Evolutionary conservation across 2,329 filamentous ascomycete genomes (phyloP).

Genomic region (Reticulascus tulasneorum): DNA sequence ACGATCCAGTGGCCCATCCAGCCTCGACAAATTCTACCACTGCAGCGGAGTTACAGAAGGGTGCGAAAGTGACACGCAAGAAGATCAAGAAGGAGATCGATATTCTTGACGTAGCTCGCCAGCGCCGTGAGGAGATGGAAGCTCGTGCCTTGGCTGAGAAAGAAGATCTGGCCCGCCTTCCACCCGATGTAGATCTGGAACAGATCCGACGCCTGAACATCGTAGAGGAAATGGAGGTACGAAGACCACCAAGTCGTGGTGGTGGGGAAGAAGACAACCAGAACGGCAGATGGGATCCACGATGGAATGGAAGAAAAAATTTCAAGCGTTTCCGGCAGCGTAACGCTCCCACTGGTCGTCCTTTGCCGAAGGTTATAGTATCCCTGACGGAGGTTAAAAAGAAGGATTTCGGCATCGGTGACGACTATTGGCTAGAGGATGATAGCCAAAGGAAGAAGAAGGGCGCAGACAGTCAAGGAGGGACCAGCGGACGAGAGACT

Average conservation of each 20-base stretch:
- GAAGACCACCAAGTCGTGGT: constrained; percentile 26
- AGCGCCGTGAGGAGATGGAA: constrained; percentile 62
- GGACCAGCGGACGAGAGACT: too few relatives aligned
- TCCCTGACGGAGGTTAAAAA: constrained; percentile 65
- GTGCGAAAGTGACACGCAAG: constrained; percentile 33
- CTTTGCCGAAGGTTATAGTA: constrained; percentile 57
- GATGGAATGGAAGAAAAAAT: constrained; percentile 92
- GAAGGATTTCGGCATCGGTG: constrained; percentile 70
- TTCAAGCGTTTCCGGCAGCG: constrained; percentile 81
- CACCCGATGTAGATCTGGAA: constrained; percentile 65
- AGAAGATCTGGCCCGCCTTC: constrained; percentile 47
- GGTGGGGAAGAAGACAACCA: constrained; percentile 48
- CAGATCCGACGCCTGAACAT: constrained; percentile 71
- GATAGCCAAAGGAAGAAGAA: constrained; percentile 29
- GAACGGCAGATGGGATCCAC: constrained; percentile 70
- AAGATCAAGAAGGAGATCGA: constrained; percentile 60
- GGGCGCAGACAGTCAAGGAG: constrained; percentile 18
- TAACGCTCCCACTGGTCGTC: constrained; percentile 43
- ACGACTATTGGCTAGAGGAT: constrained; percentile 71
- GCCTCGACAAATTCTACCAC: constrained; percentile 20
- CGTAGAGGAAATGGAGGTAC: constrained; percentile 72
- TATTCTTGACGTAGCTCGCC: constrained; percentile 62
- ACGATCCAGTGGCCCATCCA: constrained; percentile 37
- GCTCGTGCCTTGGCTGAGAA: constrained; percentile 53
- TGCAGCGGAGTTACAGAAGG: constrained; percentile 18